phyloP scores from a whole-genome alignment of 495 filamentous ascomycete species.

The Trichoderma gamsii region DNA sequence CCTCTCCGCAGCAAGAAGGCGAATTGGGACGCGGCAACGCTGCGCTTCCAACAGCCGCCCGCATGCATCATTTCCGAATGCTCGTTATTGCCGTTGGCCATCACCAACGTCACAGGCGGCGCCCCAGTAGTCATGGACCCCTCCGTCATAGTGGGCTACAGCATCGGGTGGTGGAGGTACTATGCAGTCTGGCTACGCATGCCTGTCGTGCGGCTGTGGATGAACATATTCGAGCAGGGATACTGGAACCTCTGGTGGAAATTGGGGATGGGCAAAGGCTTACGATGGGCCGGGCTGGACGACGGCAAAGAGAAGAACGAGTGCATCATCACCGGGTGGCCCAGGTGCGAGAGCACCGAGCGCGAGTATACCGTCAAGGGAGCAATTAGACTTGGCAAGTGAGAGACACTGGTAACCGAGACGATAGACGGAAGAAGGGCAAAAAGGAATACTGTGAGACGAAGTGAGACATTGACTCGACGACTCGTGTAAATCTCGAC shows the following conservation, averaged over 20 bases:
- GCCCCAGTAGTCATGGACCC: slow-evolving; percentile 6
- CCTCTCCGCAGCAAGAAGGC: not conserved
- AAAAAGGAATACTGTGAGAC: not conserved
- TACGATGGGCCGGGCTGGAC: not conserved
- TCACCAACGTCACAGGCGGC: slow-evolving; percentile 9
- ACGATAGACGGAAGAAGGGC: not conserved
- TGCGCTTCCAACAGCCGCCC: slow-evolving; percentile 8
- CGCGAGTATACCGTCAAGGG: slow-evolving; percentile 4
- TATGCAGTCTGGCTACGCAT: slow-evolving; percentile 3
- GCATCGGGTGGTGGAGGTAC: slow-evolving; percentile 10
- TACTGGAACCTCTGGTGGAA: slow-evolving; percentile 6
- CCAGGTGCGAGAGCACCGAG: not conserved
- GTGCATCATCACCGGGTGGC: not conserved
- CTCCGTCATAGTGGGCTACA: slow-evolving; percentile 6
- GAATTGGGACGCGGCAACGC: not conserved
- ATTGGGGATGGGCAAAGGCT: slow-evolving; percentile 4
- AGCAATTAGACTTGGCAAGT: not conserved
- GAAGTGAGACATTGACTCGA: not conserved
- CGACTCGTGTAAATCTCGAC: not conserved
- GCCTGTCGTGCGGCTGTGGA: slow-evolving; percentile 6
- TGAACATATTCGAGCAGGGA: not conserved
- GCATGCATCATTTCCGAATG: slow-evolving; percentile 6
- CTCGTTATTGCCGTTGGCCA: not conserved
- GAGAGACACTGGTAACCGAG: not conserved
- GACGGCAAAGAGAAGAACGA: slow-evolving; percentile 8